phyloP scores from a whole-genome alignment of 768 basidiomycete species.

The Leccinellum albellum region DNA sequence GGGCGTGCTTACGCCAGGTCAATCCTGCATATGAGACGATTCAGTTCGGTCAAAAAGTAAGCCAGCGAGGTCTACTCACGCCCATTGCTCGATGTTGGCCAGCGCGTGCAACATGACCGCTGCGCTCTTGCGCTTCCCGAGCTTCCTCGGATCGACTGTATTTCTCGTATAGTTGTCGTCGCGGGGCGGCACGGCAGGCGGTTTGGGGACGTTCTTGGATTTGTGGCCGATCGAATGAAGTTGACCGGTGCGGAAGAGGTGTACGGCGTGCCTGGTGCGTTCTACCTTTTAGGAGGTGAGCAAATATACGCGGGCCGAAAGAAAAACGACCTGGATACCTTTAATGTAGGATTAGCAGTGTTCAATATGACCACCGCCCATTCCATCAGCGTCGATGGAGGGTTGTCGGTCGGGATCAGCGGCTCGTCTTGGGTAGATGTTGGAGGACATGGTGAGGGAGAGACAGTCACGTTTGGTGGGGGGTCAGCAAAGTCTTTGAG shows the following conservation, averaged over 20 bases:
- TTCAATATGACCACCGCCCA: conserved; percentile 79
- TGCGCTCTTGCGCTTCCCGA: conserved; percentile 59
- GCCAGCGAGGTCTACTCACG: background rate
- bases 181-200: conserved; percentile 47
- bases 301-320: background rate
- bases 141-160: conserved; percentile 56
- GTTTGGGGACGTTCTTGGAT: conserved; percentile 42
- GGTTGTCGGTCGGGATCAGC: conserved; percentile 9
- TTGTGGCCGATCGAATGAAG: conserved; percentile 64
- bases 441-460: background rate
- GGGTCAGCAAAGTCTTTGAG: conserved; percentile 64
- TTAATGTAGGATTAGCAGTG: conserved; percentile 38
- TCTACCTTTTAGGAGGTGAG: conserved; percentile 39
- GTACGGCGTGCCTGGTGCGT: conserved; percentile 65
- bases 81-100: background rate
- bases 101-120: background rate
- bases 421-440: background rate
- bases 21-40: background rate
- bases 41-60: background rate
- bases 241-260: conserved; percentile 65
- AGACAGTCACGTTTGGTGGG: conserved; percentile 33
- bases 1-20: background rate
- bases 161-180: conserved; percentile 48
- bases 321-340: background rate
- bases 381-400: conserved; percentile 66